Conservation (phyloP, 495 filamentous ascomycete species). For the Sordaria brevicollis region DNA sequence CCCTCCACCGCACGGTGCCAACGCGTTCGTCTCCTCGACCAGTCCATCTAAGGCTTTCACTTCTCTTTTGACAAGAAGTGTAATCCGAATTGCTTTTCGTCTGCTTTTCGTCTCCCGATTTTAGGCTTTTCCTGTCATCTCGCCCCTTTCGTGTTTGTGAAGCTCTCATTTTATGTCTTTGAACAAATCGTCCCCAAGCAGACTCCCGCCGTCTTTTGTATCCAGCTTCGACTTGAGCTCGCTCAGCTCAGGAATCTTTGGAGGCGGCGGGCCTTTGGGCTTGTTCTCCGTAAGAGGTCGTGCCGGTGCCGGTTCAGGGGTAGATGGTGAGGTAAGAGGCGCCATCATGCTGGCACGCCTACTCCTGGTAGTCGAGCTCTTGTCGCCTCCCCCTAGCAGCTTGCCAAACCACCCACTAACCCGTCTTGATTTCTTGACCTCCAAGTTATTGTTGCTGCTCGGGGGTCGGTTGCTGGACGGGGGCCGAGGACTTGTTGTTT, state of each 20-base stretch:
- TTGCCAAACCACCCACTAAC: constrained; percentile 40
- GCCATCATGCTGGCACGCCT: constrained; percentile 21
- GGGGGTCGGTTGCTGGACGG: background rate
- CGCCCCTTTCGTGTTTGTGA: background rate
- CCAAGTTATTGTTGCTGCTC: background rate
- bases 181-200: constrained; percentile 47
- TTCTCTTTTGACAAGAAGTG: background rate
- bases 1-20: background rate
- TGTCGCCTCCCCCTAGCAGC: constrained; percentile 25
- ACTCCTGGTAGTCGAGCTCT: background rate
- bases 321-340: constrained; percentile 7
- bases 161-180: constrained; percentile 40
- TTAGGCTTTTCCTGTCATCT: background rate
- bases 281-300: constrained; percentile 16
- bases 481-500: background rate
- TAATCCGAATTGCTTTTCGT: background rate
- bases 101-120: no score
- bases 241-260: constrained; percentile 49
- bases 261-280: constrained; percentile 41
- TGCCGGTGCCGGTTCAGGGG: constrained; percentile 9
- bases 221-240: constrained; percentile 38
- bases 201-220: constrained; percentile 21
- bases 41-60: background rate
- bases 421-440: constrained; percentile 27
- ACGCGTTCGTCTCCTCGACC: constrained; percentile 1